These are phyloP conservation scores for Madurella mycetomatis DNA, from an alignment of 2,329 filamentous ascomycete species.

Conservation along the genomic window DNA sequence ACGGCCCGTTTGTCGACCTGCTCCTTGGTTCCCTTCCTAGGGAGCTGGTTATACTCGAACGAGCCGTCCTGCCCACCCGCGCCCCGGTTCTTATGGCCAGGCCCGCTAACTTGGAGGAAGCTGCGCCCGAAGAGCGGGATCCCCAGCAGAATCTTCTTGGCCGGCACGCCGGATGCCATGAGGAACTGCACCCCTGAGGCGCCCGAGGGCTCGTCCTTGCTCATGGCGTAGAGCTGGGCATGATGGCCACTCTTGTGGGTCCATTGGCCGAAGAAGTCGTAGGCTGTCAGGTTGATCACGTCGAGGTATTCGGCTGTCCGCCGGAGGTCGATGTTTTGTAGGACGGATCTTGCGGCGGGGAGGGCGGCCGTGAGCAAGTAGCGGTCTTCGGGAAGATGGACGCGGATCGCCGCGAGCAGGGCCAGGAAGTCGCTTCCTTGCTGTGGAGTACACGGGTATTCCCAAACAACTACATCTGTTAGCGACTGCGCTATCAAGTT, in stretches of 20 bases:
- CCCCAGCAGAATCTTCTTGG: slow-evolving; percentile 69
- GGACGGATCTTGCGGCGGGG: slow-evolving; percentile 60
- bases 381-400: slow-evolving; percentile 61
- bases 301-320: slow-evolving; percentile 63
- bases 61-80: slow-evolving; percentile 60
- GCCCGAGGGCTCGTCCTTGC: slow-evolving; percentile 59
- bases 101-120: slow-evolving; percentile 61
- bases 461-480: slow-evolving; percentile 65
- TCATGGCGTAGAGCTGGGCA: slow-evolving; percentile 64
- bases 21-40: slow-evolving; percentile 58
- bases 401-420: slow-evolving; percentile 62
- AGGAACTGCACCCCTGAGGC: slow-evolving; percentile 63
- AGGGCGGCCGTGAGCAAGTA: slow-evolving; percentile 70
- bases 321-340: slow-evolving; percentile 65
- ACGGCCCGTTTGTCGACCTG: slow-evolving; percentile 61
- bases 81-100: slow-evolving; percentile 58
- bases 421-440: slow-evolving; percentile 68
- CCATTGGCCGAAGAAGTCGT: slow-evolving; percentile 75
- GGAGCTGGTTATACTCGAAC: slow-evolving; percentile 71
- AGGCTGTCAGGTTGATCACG: slow-evolving; percentile 73
- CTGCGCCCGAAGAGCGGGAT: slow-evolving; percentile 72
- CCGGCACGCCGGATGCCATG: slow-evolving; percentile 60
- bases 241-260: slow-evolving; percentile 65
- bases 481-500: slow-evolving; percentile 2
- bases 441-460: slow-evolving; percentile 62